Evolutionary conservation across 1,284 basidiomycete genomes (phyloP), one percentile per base, ranked within the genome.

Genomic region (Leucoagaricus sp.): DNA sequence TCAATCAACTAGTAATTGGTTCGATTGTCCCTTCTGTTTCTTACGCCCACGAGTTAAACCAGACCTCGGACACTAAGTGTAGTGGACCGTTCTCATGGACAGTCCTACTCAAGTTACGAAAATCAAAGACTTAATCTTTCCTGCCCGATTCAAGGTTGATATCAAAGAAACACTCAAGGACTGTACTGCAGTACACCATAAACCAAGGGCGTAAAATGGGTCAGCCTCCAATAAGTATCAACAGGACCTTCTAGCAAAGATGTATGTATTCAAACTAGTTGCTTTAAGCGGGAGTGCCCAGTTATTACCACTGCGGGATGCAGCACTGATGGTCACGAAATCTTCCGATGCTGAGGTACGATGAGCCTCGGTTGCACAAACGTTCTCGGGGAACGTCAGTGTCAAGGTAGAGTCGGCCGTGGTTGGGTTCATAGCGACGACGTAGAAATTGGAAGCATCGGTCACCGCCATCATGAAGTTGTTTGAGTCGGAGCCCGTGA

Each of bases 401-500:
- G 62, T 65, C 49, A 75, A 61, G 15, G 66, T 68, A 1, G 68
- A 60, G 46, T 67, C 68, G 1, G 66, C 61, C 7, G 65, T 58
- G 46, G 67, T 67, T 23, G 72, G 71, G 52, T 75, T 75, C 70
- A 75, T 72, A 4, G 70, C 69, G 29, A 75, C 59, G 55, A 75
- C 61, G 52, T 63, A 66, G 59, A 69, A 74, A 8, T 61, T 66
- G 33, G 61, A 64, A 1, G 69, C 55, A 26, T 66, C 67, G 2
- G 70, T 65, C 8, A 72, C 67, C 2, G 68, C 72, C 63, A 75
- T 62, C n/a, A 69, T 72, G 49, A 64, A 67, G 33, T 68, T 62
- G 42, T 58, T 67, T 21, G 67, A 67, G 50, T 67, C 72, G 4
- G 67, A 59, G 2, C 72, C 72, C 7, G 65, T 66, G 51, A 74